Percentiles rank a stretch among this genome's conserved stretches.
Evolutionary conservation across 2,329 filamentous ascomycete genomes (phyloP).

Genomic region (Pestalotiopsis sp.): DNA sequence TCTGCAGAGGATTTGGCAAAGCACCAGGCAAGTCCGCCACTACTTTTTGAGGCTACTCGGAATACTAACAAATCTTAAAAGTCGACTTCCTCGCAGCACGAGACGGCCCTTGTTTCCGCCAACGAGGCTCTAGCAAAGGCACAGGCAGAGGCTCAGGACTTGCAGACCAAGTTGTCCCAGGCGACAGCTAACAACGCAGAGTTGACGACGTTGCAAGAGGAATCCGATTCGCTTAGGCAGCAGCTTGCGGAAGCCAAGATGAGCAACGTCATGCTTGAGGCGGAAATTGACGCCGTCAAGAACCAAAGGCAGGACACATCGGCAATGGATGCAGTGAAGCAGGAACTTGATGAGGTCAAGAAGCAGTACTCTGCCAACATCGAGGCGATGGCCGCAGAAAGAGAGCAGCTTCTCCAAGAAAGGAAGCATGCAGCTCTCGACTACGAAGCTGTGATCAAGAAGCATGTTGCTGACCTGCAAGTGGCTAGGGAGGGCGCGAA

Average conservation of each 20-base stretch:
- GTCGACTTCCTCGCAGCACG: conserved; percentile 30
- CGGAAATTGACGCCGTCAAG: conserved; percentile 61
- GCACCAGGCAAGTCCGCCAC: conserved; percentile 20
- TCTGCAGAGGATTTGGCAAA: conserved; percentile 31
- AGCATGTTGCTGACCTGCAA: conserved; percentile 24
- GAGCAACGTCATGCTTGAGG: conserved; percentile 60
- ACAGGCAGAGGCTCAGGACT: conserved; percentile 26
- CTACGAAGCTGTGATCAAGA: conserved; percentile 30
- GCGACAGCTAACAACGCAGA: conserved; percentile 37
- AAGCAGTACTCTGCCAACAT: conserved; percentile 48
- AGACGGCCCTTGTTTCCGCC: conserved; percentile 37
- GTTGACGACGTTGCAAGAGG: conserved; percentile 47
- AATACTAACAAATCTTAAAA: conserved; percentile 18
- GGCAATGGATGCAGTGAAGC: conserved; percentile 53
- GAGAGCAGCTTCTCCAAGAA: conserved; percentile 32
- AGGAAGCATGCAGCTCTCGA: conserved; percentile 10
- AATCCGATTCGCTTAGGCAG: conserved; percentile 52
- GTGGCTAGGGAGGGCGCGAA: conserved; percentile 36
- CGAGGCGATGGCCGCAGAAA: conserved; percentile 37
- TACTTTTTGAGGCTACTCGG: neutral
- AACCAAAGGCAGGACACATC: conserved; percentile 59
- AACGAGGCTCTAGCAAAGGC: conserved; percentile 33
- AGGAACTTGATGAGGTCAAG: conserved; percentile 51
- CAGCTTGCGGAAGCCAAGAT: conserved; percentile 63
- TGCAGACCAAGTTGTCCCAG: conserved; percentile 38